Percentiles rank a stretch among this genome's conserved stretches.
Evolutionary conservation across 176 grass and related monocot genomes (phyloP).

Genomic region (Guadua angustifolia): DNA sequence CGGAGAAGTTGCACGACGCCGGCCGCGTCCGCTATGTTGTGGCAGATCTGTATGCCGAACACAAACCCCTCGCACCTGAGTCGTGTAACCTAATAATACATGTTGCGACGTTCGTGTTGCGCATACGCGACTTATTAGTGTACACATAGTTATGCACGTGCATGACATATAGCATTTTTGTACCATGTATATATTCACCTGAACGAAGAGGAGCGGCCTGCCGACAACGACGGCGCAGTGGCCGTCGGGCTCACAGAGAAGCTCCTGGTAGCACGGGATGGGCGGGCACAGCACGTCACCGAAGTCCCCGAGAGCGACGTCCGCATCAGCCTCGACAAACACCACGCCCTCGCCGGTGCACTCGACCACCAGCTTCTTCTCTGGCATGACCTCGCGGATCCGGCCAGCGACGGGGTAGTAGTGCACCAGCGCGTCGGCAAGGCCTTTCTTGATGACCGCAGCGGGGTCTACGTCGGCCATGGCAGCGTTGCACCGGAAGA

Average conservation of each 20-base stretch:
- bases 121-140: background rate
- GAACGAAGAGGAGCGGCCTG: background rate
- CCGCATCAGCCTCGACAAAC: conserved; percentile 23
- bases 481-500: background rate
- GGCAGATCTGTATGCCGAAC: conserved; percentile 30
- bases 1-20: conserved; percentile 24
- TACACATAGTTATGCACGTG: background rate
- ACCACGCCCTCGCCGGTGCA: conserved; percentile 33
- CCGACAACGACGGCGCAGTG: background rate
- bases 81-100: conserved; percentile 12
- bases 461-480: conserved; percentile 3
- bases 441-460: conserved; percentile 10
- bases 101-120: background rate
- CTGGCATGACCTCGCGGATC: conserved; percentile 22
- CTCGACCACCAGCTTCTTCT: conserved; percentile 26
- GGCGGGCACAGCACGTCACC: background rate
- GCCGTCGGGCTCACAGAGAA: background rate
- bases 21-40: conserved; percentile 36
- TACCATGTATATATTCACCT: background rate
- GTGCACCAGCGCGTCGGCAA: conserved; percentile 40
- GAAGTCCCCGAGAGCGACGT: background rate
- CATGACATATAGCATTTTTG: background rate
- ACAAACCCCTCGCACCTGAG: conserved; percentile 37
- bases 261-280: background rate
- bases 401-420: conserved; percentile 54